Conservation (phyloP, 2,329 filamentous ascomycete species). For the Ceratocystis huliohia region DNA sequence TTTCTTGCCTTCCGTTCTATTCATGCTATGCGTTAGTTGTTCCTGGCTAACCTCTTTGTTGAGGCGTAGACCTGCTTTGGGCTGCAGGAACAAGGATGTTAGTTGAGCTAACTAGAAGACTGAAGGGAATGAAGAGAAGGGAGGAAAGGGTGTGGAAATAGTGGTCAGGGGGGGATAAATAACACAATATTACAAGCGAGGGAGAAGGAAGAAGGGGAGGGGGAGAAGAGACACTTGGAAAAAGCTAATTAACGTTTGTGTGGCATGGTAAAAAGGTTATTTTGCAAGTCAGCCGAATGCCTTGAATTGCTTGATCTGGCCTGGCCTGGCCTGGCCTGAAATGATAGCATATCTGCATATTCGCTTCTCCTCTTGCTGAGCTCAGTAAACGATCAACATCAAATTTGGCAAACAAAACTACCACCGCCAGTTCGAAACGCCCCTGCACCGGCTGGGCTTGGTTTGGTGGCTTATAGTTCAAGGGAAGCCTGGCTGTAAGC, state of each 20-base stretch:
- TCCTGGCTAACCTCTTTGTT: background rate
- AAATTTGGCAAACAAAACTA: background rate
- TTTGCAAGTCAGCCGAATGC: too few species aligned
- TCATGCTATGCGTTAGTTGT: background rate
- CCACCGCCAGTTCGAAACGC: constrained; percentile 1
- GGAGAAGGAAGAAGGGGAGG: background rate
- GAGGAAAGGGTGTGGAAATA: background rate
- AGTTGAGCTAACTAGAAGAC: background rate
- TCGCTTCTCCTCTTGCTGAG: background rate
- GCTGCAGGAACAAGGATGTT: background rate
- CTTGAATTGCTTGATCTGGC: too few species aligned
- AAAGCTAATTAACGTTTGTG: background rate
- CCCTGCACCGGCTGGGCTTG: background rate
- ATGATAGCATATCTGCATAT: too few species aligned
- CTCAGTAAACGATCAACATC: background rate
- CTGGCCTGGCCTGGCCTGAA: too few species aligned
- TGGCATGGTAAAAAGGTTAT: background rate
- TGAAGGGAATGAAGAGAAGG: background rate
- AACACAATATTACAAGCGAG: background rate
- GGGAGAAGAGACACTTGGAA: background rate
- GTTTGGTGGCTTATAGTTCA: background rate
- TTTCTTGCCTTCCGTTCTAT: background rate
- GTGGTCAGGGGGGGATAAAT: background rate
- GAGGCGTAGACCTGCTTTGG: background rate
- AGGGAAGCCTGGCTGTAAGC: background rate